Conservation (phyloP, 163 green algal species). For the Coccomyxa subellipsoidea region DNA sequence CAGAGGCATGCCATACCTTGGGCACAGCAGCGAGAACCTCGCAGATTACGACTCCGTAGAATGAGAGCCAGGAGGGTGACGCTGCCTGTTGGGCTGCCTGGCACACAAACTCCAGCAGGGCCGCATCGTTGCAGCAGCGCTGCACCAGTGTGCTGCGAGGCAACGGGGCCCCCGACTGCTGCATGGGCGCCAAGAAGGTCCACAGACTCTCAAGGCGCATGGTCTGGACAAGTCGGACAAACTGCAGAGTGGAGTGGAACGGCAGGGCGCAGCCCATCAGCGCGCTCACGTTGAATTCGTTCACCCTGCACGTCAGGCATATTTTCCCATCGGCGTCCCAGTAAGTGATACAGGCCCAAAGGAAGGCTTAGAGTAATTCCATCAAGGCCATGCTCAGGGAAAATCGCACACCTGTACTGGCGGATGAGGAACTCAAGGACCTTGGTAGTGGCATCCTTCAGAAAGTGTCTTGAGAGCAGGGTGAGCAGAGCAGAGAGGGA, state of each 20-base stretch:
- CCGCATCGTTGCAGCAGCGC: constrained; percentile 63
- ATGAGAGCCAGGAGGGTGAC: constrained; percentile 51
- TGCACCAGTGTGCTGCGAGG: constrained; percentile 59
- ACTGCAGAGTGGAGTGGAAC: constrained; percentile 87
- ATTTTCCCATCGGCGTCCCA: too few species aligned
- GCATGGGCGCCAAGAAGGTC: constrained; percentile 71
- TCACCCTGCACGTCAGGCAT: constrained; percentile 64
- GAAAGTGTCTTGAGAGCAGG: constrained; percentile 77
- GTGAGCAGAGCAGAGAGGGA: constrained; percentile 63
- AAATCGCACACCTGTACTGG: constrained; percentile 64
- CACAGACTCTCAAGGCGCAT: constrained; percentile 55
- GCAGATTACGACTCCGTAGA: constrained; percentile 76
- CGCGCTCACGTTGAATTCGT: constrained; percentile 74
- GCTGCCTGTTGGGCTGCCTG: constrained; percentile 34
- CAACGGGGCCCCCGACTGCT: constrained; percentile 66
- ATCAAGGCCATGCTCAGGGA: background rate
- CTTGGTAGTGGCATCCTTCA: constrained; percentile 69
- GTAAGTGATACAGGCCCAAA: too few species aligned
- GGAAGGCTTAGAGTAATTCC: background rate
- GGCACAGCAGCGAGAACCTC: constrained; percentile 51
- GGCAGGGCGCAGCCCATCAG: constrained; percentile 74
- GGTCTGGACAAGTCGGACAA: constrained; percentile 84
- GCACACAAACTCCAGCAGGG: constrained; percentile 66
- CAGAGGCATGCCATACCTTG: constrained; percentile 6
- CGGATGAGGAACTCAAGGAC: constrained; percentile 88